phyloP scores from a whole-genome alignment of 2,329 filamentous ascomycete species.

The Talaromyces islandicus region DNA sequence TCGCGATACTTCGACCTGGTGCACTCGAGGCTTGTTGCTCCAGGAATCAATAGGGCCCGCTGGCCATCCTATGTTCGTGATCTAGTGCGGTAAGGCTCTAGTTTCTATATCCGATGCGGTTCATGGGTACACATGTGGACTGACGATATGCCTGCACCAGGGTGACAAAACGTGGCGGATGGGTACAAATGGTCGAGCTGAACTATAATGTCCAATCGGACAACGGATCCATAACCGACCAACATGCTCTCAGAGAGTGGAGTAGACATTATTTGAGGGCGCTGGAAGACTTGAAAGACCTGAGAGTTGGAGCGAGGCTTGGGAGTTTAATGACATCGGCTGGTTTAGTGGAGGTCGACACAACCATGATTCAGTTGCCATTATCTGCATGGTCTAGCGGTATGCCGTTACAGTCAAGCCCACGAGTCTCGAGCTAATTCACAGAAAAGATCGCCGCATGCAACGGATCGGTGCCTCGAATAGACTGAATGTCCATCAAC shows the following conservation, averaged over 20 bases:
- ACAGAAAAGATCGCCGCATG: constrained; percentile 32
- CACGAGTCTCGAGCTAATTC: background rate
- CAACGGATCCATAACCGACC: constrained; percentile 67
- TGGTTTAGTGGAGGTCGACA: constrained; percentile 64
- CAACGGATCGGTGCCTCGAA: constrained; percentile 38
- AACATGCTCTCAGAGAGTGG: constrained; percentile 61
- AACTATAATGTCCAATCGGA: constrained; percentile 82
- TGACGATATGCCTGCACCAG: constrained; percentile 15
- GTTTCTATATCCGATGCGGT: background rate
- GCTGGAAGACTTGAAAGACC: constrained; percentile 60
- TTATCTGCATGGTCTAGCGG: constrained; percentile 65
- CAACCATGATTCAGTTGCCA: constrained; percentile 59
- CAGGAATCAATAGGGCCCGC: constrained; percentile 63
- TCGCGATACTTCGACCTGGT: constrained; percentile 73
- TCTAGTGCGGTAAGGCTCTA: constrained; percentile 49
- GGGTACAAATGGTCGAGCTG: constrained; percentile 84
- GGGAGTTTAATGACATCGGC: constrained; percentile 53
- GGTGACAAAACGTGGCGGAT: constrained; percentile 65
- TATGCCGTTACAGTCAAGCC: constrained; percentile 37
- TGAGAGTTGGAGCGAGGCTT: constrained; percentile 57
- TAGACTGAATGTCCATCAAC: constrained; percentile 28
- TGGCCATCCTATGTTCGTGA: constrained; percentile 75
- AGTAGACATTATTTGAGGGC: constrained; percentile 59
- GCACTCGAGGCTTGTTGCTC: constrained; percentile 59
- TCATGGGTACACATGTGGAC: background rate